Conservation (phyloP, 1,284 basidiomycete genomes). For the Dichomitus squalens region DNA sequence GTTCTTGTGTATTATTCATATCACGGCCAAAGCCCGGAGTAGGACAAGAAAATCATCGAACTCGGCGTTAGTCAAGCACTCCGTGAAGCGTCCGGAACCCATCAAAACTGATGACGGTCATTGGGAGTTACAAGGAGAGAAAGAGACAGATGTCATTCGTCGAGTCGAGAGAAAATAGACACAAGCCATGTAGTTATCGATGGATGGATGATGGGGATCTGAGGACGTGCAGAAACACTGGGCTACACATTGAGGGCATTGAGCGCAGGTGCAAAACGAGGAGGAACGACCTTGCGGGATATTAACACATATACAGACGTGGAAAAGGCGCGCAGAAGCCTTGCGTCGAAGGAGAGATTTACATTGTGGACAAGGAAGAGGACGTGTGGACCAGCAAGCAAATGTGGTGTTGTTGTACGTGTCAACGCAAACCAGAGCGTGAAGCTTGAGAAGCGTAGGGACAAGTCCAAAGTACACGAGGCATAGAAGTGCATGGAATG, state of each 20-base stretch:
- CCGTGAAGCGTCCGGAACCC: slow-evolving; percentile 6
- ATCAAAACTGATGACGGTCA: background rate
- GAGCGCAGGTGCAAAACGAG: background rate
- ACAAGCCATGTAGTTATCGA: slow-evolving; percentile 4
- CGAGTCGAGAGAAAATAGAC: background rate
- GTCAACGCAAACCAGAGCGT: slow-evolving; percentile 4
- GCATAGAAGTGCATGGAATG: background rate
- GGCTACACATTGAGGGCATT: slow-evolving; percentile 20
- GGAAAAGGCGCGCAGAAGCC: slow-evolving; percentile 2
- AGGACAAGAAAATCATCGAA: no score
- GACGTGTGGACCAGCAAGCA: slow-evolving; percentile 3
- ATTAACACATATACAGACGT: background rate
- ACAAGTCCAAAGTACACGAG: slow-evolving; percentile 24
- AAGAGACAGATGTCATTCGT: background rate
- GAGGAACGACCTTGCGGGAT: background rate
- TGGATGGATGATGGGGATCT: background rate
- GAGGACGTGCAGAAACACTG: background rate
- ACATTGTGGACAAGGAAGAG: slow-evolving; percentile 2
- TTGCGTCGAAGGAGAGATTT: slow-evolving; percentile 1
- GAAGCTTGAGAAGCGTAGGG: slow-evolving; percentile 17
- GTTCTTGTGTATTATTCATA: background rate
- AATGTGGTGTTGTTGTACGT: background rate
- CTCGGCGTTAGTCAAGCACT: no score
- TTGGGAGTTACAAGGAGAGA: background rate
- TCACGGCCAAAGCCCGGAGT: no score